Percentiles rank a stretch among this genome's conserved stretches.
Evolutionary conservation across 179 eudicot genomes (phyloP).

Genomic region (Beta corolliflora): DNA sequence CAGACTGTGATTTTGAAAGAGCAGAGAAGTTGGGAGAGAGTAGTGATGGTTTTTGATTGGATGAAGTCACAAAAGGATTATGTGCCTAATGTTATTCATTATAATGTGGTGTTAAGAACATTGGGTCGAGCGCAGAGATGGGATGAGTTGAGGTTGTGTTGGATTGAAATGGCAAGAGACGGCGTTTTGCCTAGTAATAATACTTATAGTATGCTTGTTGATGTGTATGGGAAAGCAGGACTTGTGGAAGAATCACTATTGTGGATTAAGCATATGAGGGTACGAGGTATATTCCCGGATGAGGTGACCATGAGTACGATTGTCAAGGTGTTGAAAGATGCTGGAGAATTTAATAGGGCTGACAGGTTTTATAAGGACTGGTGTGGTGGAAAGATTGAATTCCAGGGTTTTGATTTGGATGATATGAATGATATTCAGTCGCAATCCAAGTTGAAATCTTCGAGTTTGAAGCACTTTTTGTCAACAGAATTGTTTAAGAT

Average conservation of each 20-base stretch:
- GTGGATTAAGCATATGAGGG: slow-evolving; percentile 88
- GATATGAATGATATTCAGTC: slow-evolving; percentile 42
- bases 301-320: slow-evolving; percentile 87
- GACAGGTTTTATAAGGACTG: slow-evolving; percentile 77
- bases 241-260: slow-evolving; percentile 70
- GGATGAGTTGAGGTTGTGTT: slow-evolving; percentile 82
- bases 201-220: slow-evolving; percentile 80
- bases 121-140: slow-evolving; percentile 79
- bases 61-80: slow-evolving; percentile 61
- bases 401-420: slow-evolving; percentile 57
- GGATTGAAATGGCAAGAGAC: slow-evolving; percentile 82
- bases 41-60: slow-evolving; percentile 74
- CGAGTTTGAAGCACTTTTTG: slow-evolving; percentile 67
- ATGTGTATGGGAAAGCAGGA: slow-evolving; percentile 86
- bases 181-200: slow-evolving; percentile 73
- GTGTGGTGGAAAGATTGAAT: slow-evolving; percentile 67
- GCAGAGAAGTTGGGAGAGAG: slow-evolving; percentile 70
- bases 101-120: slow-evolving; percentile 72
- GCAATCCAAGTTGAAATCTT: slow-evolving; percentile 34
- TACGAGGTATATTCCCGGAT: slow-evolving; percentile 71
- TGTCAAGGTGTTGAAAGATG: slow-evolving; percentile 74
- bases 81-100: slow-evolving; percentile 74
- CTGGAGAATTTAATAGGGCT: slow-evolving; percentile 65
- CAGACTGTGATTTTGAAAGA: slow-evolving; percentile 79
- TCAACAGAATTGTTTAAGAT: slow-evolving; percentile 73